Percentiles rank a stretch among this genome's conserved stretches.
Evolutionary conservation across 139 green algal genomes (phyloP).

Genomic region (Asterochloris sp.): DNA sequence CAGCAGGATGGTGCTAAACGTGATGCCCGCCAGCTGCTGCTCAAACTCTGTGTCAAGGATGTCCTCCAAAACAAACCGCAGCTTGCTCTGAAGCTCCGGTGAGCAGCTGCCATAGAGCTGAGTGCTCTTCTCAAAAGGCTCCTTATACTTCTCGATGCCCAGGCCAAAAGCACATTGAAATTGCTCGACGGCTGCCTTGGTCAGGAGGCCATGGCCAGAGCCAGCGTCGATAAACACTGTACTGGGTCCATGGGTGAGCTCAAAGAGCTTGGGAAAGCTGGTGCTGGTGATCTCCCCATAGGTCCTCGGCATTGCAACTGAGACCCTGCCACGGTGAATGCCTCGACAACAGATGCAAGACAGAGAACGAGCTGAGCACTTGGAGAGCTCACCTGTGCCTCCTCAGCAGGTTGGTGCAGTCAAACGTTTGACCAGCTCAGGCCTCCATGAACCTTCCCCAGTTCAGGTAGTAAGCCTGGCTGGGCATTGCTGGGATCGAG

Average conservation of each 20-base stretch:
- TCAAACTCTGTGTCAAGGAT: constrained; percentile 8
- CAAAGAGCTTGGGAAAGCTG: constrained; percentile 1
- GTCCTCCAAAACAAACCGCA: constrained; percentile 15
- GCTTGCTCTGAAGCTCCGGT: constrained; percentile 1
- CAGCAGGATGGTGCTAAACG: constrained; percentile 2
- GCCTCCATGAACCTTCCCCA: no score
- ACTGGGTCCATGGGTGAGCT: background rate
- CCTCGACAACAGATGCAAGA: no score
- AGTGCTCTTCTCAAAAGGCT: background rate
- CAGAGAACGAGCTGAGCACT: no score
- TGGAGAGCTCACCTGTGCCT: no score
- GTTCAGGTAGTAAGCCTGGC: no score
- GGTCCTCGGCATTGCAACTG: background rate
- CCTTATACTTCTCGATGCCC: constrained; percentile 21
- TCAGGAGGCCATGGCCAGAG: background rate
- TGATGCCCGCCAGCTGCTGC: background rate
- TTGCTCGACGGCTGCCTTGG: constrained; percentile 16
- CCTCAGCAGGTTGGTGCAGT: no score
- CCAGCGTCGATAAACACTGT: constrained; percentile 9
- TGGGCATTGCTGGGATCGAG: no score
- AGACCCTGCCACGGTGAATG: background rate
- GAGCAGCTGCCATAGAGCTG: background rate
- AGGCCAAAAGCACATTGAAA: constrained; percentile 3
- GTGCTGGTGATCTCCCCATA: constrained; percentile 3
- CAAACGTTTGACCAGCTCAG: no score